Percentiles rank a stretch among this genome's conserved stretches.
phyloP scores from a whole-genome alignment of 1,284 basidiomycete species.

The Sutorius eximius region DNA sequence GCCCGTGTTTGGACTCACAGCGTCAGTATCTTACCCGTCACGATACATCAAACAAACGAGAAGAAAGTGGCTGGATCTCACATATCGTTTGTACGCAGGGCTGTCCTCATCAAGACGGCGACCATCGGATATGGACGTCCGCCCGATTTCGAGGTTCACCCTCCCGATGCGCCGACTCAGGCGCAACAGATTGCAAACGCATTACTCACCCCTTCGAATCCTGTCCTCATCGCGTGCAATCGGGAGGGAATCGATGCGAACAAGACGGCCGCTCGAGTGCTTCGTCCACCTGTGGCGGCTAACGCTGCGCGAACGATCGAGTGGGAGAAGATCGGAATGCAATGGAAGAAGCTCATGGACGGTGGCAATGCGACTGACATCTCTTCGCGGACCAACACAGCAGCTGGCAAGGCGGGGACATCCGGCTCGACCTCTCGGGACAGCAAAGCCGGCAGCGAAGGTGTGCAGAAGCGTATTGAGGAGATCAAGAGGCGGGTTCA shows the following conservation, averaged over 20 bases:
- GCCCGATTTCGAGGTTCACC: constrained; percentile 64
- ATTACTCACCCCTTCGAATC: constrained; percentile 38
- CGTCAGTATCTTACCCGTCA: constrained; percentile 47
- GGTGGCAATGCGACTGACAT: neutral
- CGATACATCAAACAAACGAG: neutral
- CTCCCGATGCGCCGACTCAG: constrained; percentile 53
- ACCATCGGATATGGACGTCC: constrained; percentile 60
- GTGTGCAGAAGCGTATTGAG: constrained; percentile 3
- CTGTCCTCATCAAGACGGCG: constrained; percentile 71
- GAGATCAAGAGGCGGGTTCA: constrained; percentile 2
- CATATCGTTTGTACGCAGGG: constrained; percentile 40
- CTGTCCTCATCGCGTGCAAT: constrained; percentile 26
- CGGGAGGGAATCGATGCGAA: constrained; percentile 28
- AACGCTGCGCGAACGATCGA: constrained; percentile 14
- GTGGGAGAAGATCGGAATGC: constrained; percentile 20
- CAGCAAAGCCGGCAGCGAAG: neutral
- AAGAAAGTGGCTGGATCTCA: neutral
- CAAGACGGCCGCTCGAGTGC: constrained; percentile 14
- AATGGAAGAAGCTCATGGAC: constrained; percentile 20
- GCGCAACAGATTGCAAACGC: constrained; percentile 62
- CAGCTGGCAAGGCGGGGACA: neutral
- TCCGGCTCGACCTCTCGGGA: neutral
- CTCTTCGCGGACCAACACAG: neutral
- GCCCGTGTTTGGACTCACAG: constrained; percentile 80
- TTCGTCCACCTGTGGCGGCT: constrained; percentile 9